Percentiles rank a stretch among this genome's conserved stretches.
Evolutionary conservation across 2,329 filamentous ascomycete species (phyloP).

Genomic region (Lasiodiplodia sp.): DNA sequence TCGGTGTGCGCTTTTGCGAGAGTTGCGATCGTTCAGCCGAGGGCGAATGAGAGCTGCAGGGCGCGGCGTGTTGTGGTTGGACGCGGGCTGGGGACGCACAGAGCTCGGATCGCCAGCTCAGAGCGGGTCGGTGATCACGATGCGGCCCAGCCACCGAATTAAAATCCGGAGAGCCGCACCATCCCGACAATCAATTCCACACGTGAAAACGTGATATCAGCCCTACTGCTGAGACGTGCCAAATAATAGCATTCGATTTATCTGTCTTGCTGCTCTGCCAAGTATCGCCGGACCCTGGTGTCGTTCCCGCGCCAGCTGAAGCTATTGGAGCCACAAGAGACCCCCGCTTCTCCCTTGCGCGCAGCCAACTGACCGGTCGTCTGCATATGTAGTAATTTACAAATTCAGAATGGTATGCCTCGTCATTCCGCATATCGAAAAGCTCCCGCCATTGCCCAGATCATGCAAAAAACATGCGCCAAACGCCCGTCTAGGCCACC

Average conservation of each 20-base stretch:
- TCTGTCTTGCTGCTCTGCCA: conserved; percentile 13
- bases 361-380: conserved; percentile 21
- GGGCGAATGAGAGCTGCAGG: conserved; percentile 30
- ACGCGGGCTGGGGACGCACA: conserved; percentile 24
- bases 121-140: conserved; percentile 10
- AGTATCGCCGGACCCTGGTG: conserved; percentile 17
- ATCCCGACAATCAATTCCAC: conserved; percentile 9
- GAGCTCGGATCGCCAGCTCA: conserved; percentile 18
- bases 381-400: conserved; percentile 30
- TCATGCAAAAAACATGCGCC: conserved; percentile 25
- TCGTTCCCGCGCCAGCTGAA: conserved; percentile 11
- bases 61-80: conserved; percentile 24
- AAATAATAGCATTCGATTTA: conserved; percentile 11
- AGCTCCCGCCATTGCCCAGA: conserved; percentile 18
- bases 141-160: conserved; percentile 26
- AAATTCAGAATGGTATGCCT: conserved; percentile 26
- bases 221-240: conserved; percentile 8
- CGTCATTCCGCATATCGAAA: conserved; percentile 19
- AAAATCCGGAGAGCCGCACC: conserved; percentile 29
- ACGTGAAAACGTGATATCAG: conserved; percentile 23
- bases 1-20: conserved; percentile 20
- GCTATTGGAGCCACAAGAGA: conserved; percentile 3
- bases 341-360: conserved; percentile 18
- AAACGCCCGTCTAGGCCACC: conserved; percentile 27
- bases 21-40: conserved; percentile 16